Evolutionary conservation across 176 grass and related monocot species (phyloP).

Genomic region (Rhynchospora tenuis): DNA sequence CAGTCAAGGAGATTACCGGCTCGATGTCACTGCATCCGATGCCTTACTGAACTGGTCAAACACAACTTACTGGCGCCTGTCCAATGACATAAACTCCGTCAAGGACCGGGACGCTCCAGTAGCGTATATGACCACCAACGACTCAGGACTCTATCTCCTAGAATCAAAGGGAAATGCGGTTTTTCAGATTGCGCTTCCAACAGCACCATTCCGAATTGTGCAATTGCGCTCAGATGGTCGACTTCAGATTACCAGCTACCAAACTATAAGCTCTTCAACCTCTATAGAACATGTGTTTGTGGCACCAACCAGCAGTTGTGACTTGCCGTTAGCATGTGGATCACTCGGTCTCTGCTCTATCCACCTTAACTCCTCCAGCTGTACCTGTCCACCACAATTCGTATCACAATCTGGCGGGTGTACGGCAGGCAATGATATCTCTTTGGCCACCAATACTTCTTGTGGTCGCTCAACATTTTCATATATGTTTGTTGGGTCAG

Average conservation of each 20-base stretch:
- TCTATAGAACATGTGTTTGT: slow-evolving; percentile 18
- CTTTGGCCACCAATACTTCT: background rate
- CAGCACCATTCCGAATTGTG: slow-evolving; percentile 25
- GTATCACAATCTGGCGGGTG: slow-evolving; percentile 33
- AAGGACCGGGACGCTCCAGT: slow-evolving; percentile 41
- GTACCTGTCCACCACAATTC: slow-evolving; percentile 46
- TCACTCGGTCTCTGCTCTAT: slow-evolving; percentile 49
- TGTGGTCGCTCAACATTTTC: background rate
- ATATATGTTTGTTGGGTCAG: slow-evolving; percentile 36
- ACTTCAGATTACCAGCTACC: slow-evolving; percentile 38
- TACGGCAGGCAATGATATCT: slow-evolving; percentile 26
- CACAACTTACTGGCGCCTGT: slow-evolving; percentile 47
- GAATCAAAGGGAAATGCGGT: slow-evolving; percentile 26
- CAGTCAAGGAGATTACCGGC: slow-evolving; percentile 31
- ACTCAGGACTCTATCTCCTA: slow-evolving; percentile 52
- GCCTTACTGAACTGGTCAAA: slow-evolving; percentile 36
- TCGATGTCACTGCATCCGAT: slow-evolving; percentile 41
- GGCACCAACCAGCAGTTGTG: slow-evolving; percentile 35
- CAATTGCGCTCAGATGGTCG: slow-evolving; percentile 34
- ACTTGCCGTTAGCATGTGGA: slow-evolving; percentile 49
- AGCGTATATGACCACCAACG: slow-evolving; percentile 37
- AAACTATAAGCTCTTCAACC: slow-evolving; percentile 28
- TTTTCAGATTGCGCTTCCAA: slow-evolving; percentile 23
- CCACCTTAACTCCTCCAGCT: slow-evolving; percentile 11
- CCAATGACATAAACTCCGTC: slow-evolving; percentile 25